Base-by-base conservation (phyloP, 176 grass and related monocot species). In the Lolium perenne region DNA sequence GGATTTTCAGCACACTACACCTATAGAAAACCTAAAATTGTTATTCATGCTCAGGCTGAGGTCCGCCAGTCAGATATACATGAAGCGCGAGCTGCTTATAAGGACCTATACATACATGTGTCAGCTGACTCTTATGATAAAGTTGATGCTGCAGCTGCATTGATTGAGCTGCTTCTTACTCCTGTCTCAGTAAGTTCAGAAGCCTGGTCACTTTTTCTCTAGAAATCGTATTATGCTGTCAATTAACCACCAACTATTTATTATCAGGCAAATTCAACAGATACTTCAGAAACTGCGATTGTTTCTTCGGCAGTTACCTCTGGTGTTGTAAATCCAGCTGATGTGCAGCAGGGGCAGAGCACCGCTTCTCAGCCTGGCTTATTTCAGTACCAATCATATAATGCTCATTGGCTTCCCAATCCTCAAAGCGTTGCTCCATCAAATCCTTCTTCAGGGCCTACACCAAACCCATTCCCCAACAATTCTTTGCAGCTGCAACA, bases 111-210 rank as follows among this genome's bases (percentile, higher is more conserved):
- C 35, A 87, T 98, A 15, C 90, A 92, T 81, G 90, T 98, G 59
- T 90, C 81, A 41, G 91, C 96, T 59, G 96, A 95, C 45, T 91
- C 93, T 64, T 91, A 98, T 84, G 93, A 95, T 80, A 98, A 98
- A 95, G 78, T 95, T 60, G 96, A 98, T 82, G 83, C 91, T 84
- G 96, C 96, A 64, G 88, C 91, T 91, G 77, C 92, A 1, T 86
- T 98, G 73, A 85, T 98, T 89, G 91, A 98, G 53, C 80, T 92
- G 21, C 96, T 98, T 61, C 86, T 98, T 70, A 75, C 90, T 93
- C 93, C 93, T 80, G 90, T 92, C 61, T 84, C 87, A 26, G 87
- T 95, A 87, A 95, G 86, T 90, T 72, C n/a, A 80, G 76, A 70
- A 71, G 49, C 68, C 78, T 60, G 60, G 7, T 26, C 40, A 18